phyloP scores from a whole-genome alignment of 1,284 basidiomycete species.

The Ceratobasidium sp. region DNA sequence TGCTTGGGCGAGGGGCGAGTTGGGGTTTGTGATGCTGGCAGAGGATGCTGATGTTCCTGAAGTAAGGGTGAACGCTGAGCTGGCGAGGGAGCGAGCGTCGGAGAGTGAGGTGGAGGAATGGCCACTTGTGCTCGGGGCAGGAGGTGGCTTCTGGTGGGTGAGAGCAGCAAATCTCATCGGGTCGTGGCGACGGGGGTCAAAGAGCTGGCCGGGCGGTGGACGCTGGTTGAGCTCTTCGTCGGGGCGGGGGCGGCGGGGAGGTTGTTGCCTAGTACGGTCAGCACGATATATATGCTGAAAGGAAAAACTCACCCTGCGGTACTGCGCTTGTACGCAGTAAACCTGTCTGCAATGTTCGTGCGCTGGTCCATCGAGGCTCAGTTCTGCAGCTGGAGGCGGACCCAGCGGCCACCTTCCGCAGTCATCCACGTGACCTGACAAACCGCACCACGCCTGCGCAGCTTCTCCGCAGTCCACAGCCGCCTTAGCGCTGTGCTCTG shows the following conservation, averaged over 20 bases:
- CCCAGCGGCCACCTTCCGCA: constrained; percentile 19
- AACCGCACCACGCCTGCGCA: too few relatives aligned
- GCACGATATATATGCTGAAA: constrained; percentile 35
- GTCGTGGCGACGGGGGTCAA: constrained; percentile 86
- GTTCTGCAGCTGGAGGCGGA: constrained; percentile 13
- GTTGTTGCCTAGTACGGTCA: constrained; percentile 28
- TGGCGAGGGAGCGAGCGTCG: constrained; percentile 74
- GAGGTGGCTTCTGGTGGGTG: constrained; percentile 48
- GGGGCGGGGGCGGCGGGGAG: constrained; percentile 24
- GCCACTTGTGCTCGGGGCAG: constrained; percentile 56
- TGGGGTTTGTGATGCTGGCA: constrained; percentile 64
- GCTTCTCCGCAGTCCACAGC: too few relatives aligned
- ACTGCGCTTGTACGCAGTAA: constrained; percentile 71
- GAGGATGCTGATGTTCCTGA: constrained; percentile 77
- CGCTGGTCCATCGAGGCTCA: constrained; percentile 39
- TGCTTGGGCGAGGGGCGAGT: constrained; percentile 70
- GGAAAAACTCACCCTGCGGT: constrained; percentile 66
- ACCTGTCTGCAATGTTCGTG: constrained; percentile 64
- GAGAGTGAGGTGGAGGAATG: constrained; percentile 73
- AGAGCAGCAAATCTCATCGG: constrained; percentile 80
- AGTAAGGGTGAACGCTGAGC: constrained; percentile 78
- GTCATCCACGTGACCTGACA: too few relatives aligned
- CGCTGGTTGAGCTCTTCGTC: constrained; percentile 48
- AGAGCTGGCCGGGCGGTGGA: constrained; percentile 68
- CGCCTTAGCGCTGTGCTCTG: too few relatives aligned